Evolutionary conservation across 768 basidiomycete genomes (phyloP).

Genomic region (Russula sp.): DNA sequence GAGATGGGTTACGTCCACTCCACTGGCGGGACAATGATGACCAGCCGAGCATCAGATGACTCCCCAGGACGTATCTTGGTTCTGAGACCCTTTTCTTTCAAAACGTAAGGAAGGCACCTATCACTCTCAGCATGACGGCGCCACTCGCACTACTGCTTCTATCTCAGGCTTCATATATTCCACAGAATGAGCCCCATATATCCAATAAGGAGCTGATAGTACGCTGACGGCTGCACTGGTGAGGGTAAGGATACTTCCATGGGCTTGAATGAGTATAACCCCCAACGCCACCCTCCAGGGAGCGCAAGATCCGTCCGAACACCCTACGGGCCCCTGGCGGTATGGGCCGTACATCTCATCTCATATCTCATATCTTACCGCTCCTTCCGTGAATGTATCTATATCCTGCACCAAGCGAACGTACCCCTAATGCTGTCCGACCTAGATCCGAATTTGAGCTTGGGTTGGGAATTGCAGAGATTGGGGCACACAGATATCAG

Average conservation of each 20-base stretch:
- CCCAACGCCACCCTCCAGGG: not conserved
- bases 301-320: slow-evolving; percentile 17
- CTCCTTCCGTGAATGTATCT: not conserved
- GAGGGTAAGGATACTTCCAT: not conserved
- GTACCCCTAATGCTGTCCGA: too few species aligned
- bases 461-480: not conserved
- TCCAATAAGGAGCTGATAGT: not conserved
- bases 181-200: not conserved
- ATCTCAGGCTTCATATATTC: not conserved
- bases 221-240: not conserved
- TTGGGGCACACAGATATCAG: not conserved
- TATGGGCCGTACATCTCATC: not conserved
- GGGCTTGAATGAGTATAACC: not conserved
- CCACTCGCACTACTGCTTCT: not conserved
- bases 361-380: not conserved
- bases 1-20: not conserved
- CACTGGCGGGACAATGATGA: not conserved
- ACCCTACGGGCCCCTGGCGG: not conserved
- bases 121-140: not conserved
- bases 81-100: not conserved
- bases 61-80: not conserved
- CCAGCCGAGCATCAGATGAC: not conserved
- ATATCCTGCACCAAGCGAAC: not conserved
- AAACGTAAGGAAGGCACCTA: not conserved
- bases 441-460: not conserved